Base-by-base conservation (phyloP, 2,329 filamentous ascomycete genomes). In the Hypoxylon sp. region DNA sequence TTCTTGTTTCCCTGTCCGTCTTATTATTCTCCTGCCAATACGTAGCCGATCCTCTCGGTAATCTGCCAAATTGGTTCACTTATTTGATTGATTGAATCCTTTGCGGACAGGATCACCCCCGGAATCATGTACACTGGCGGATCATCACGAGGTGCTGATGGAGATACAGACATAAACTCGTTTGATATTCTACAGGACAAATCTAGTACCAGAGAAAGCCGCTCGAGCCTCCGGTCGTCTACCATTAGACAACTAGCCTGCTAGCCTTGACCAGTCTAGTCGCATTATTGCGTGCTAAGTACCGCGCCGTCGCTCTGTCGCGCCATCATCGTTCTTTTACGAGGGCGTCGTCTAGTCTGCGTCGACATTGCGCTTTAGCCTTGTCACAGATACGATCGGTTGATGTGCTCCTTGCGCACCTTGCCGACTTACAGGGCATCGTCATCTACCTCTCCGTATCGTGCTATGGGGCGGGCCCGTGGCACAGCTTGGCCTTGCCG, bases 61-160 rank as follows among this genome's bases (percentile, higher is more conserved):
- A 64, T 64, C 58, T 64, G 41, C 61, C 61, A 59, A 59, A 57
- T 64, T 64, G 51, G 57, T 58, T 33, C 50, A 58, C 35, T 23
- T 38, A 37, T 52, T 27, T 56, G 35, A 46, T 55, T 58, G 33
- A 60, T 38, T 42, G 15, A 41, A 53, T 55, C 55, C 54, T 38
- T 52, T 24, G 11, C 21, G 27, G 21, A 40, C 27, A 49, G 46
- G 42, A 63, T 57, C 55, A 52, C 37, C 55, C 41, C 31, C 49
- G 13, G n/a, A n/a, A 35, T 35, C n/a, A 35, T 35, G 31, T 35
- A 58, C 50, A 37, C 50, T 37, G 29, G 27, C 27, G 42, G 54
- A 55, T 55, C 31, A 43, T 55, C 50, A 55, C 58, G 29, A 23
- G 46, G 49, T 45, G 47, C 47, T 11, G 51, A 55, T 49, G 33